phyloP scores from a whole-genome alignment of 192 early-diverging fungal species.

The Helicostylum pulchrum region DNA sequence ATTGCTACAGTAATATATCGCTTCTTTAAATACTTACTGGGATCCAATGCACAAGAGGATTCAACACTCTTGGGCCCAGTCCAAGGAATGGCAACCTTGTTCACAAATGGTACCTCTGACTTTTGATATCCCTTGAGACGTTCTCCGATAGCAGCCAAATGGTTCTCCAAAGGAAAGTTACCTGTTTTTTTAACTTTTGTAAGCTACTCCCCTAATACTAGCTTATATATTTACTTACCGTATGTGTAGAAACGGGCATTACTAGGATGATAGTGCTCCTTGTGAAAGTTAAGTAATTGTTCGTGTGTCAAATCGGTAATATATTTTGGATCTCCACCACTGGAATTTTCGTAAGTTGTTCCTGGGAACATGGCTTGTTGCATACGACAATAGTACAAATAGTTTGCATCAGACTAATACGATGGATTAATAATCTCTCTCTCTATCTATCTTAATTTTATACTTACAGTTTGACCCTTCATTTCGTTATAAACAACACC shows the following conservation, averaged over 20 bases:
- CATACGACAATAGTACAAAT: slow-evolving; percentile 69
- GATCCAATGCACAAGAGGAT: slow-evolving; percentile 63
- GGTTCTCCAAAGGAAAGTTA: slow-evolving; percentile 71
- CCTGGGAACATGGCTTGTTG: slow-evolving; percentile 84
- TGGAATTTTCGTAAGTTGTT: slow-evolving; percentile 77
- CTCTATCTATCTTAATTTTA: not conserved
- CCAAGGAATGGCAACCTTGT: slow-evolving; percentile 55
- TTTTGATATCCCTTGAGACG: slow-evolving; percentile 58
- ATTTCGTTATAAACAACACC: slow-evolving; percentile 99
- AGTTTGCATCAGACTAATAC: slow-evolving; percentile 73
- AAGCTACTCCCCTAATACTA: not conserved
- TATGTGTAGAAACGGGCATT: slow-evolving; percentile 92
- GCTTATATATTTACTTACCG: slow-evolving; percentile 40
- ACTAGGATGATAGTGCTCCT: slow-evolving; percentile 85
- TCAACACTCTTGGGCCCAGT: slow-evolving; percentile 43
- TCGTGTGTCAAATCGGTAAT: slow-evolving; percentile 89
- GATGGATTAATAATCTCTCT: not conserved
- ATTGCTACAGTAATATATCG: not conserved
- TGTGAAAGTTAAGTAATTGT: slow-evolving; percentile 80
- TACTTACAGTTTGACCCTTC: slow-evolving; percentile 77
- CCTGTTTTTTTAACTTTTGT: slow-evolving; percentile 27
- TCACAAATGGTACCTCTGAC: slow-evolving; percentile 42
- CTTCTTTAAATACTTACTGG: slow-evolving; percentile 43
- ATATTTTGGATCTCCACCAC: slow-evolving; percentile 85
- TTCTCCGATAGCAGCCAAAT: slow-evolving; percentile 65